Base-by-base conservation (phyloP, 2,329 filamentous ascomycete genomes). In the Xylariales sp. region DNA sequence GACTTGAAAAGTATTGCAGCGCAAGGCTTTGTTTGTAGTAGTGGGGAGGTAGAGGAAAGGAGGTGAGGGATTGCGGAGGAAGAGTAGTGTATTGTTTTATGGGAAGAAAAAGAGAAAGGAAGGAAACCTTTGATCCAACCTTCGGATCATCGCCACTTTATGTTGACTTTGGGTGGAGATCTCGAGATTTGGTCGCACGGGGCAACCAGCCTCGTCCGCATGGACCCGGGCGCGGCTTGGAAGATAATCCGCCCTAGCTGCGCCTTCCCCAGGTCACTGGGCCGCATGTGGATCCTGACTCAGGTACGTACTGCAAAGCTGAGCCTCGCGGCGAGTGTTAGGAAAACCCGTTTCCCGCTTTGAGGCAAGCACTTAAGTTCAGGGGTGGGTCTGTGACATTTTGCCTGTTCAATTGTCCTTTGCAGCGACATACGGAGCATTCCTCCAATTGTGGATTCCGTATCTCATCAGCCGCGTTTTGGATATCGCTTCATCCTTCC, bases 1-100 rank as follows among this genome's bases (percentile, higher is more conserved):
- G 62, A 65, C 62, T 65, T 58, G 49, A 46, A 25, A 5, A 34
- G 50, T 49, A 53, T 59, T 48, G 47, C 61, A 56, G 48, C 45
- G 48, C 40, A 49, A 59, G 53, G 55, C 48, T 50, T 53, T 25
- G 18, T 24, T 8, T 18, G 15, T 33, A 17, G 31, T 33, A 21
- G 31, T 10, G 31, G 15, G 8, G 10, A 11, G 10, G 18, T 20
- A 35, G 36, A 33, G 37, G 40, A 38, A 43, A 40, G 35, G 46
- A 41, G 37, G 25, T 41, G 46, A 33, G 38, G 40, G 18, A 15
- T 23, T n/a, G 10, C 25, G 27, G 21, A 14, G 16, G 27, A 43
- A 46, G 51, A 40, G 38, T 34, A 33, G 35, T 34, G 32, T 7
- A 27, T 15, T 29, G 12, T 19, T 19, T 24, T 16, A 28, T 38